A percentile compares a stretch with the other conserved stretches of the same genome.
These are phyloP conservation scores for Penicillium decumbens DNA, from an alignment of 2,329 filamentous ascomycete genomes.

Conservation along the genomic window DNA sequence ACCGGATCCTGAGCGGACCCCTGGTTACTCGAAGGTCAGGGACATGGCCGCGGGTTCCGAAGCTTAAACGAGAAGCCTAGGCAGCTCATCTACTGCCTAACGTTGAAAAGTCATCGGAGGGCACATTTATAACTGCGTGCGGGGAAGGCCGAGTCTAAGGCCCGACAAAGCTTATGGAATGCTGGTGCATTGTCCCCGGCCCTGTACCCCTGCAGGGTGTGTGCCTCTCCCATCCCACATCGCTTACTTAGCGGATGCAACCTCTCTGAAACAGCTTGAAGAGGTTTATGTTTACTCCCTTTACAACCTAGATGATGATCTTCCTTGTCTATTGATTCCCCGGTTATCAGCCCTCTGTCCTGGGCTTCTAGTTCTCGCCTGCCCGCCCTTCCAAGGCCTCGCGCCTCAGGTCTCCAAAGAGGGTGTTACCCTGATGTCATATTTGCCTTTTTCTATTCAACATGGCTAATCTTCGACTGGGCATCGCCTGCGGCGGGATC, in stretches of 20 bases:
- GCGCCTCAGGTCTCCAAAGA: not conserved
- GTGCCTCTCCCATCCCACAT: constrained; percentile 13
- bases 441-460: constrained; percentile 4
- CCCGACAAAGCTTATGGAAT: constrained; percentile 6
- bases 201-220: not conserved
- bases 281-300: constrained; percentile 1
- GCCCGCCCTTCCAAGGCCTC: constrained; percentile 3
- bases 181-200: constrained; percentile 7
- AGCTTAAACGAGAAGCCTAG: not conserved
- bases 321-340: not conserved
- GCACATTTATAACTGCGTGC: constrained; percentile 8
- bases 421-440: constrained; percentile 6
- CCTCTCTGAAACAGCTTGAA: constrained; percentile 2
- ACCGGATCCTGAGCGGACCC: not conserved
- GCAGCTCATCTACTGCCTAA: not conserved
- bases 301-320: constrained; percentile 9
- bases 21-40: not conserved
- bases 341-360: not conserved
- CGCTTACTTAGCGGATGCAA: constrained; percentile 13
- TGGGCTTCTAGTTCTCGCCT: constrained; percentile 4
- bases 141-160: constrained; percentile 10
- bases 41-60: not conserved
- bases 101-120: not conserved
- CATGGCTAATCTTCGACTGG: constrained; percentile 30
- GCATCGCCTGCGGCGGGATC: constrained; percentile 24